phyloP scores from a whole-genome alignment of 2,329 filamentous ascomycete genomes.

The Aureobasidium pullulans region DNA sequence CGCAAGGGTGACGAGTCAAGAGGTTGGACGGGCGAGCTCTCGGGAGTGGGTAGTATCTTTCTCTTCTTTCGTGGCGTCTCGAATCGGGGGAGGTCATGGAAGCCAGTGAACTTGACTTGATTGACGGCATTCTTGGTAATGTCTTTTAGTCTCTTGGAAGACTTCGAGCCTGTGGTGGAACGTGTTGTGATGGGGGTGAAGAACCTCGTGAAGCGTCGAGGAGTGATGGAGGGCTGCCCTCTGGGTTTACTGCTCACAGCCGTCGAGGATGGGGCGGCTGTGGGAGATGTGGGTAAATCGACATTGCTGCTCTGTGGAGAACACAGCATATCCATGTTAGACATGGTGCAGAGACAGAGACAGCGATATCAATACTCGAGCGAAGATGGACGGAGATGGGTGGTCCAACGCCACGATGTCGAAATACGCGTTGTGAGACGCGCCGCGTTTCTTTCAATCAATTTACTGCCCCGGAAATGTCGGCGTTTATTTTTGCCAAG shows the following conservation, averaged over 20 bases:
- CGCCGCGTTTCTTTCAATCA: neutral
- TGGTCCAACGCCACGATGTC: too few relatives aligned
- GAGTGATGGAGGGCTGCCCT: constrained; percentile 43
- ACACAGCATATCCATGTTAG: neutral
- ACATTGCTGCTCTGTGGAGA: constrained; percentile 29
- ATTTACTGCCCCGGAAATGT: neutral
- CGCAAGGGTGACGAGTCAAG: constrained; percentile 15
- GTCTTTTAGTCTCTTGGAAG: constrained; percentile 41
- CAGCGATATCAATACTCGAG: neutral
- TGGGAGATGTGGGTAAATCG: constrained; percentile 30
- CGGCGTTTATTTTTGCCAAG: neutral
- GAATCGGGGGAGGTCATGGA: constrained; percentile 21
- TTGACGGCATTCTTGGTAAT: constrained; percentile 42
- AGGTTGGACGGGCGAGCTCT: constrained; percentile 33
- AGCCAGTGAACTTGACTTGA: constrained; percentile 19
- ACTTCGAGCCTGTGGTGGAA: constrained; percentile 27
- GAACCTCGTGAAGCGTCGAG: constrained; percentile 45
- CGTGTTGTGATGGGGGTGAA: constrained; percentile 35
- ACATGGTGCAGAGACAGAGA: neutral
- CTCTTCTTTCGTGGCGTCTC: constrained; percentile 30
- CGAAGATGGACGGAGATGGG: neutral
- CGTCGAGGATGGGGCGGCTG: constrained; percentile 22
- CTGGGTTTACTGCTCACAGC: constrained; percentile 32
- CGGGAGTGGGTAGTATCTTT: constrained; percentile 37
- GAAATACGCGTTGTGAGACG: too few relatives aligned